These are phyloP conservation scores for Peltaster fructicola DNA, from an alignment of 2,329 filamentous ascomycete species.

Conservation along the genomic window DNA sequence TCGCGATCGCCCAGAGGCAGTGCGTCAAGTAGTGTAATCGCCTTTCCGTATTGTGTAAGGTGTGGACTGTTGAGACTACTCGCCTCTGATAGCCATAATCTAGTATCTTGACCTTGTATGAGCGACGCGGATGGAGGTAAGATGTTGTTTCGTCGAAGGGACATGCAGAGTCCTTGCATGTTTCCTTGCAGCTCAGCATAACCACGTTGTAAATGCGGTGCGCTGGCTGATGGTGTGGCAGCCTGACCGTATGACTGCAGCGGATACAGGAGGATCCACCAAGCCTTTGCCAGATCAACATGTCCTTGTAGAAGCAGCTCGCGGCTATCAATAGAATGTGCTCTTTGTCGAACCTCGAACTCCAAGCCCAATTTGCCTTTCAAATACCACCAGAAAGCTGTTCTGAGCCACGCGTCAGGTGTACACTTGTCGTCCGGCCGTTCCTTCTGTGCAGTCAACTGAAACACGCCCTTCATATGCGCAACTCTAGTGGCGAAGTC, in stretches of 20 bases:
- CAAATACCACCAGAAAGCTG: slow-evolving; percentile 78
- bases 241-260: slow-evolving; percentile 12
- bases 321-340: slow-evolving; percentile 31
- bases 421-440: slow-evolving; percentile 47
- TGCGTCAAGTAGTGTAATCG: slow-evolving; percentile 39
- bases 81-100: slow-evolving; percentile 70
- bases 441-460: slow-evolving; percentile 56
- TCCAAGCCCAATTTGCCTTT: slow-evolving; percentile 65
- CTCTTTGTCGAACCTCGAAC: slow-evolving; percentile 38
- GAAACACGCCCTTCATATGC: slow-evolving; percentile 60
- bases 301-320: slow-evolving; percentile 54
- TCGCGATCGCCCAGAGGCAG: slow-evolving; percentile 60
- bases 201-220: no score
- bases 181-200: no score
- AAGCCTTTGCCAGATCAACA: slow-evolving; percentile 66
- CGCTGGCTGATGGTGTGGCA: slow-evolving; percentile 1
- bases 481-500: slow-evolving; percentile 54
- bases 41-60: slow-evolving; percentile 40
- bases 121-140: slow-evolving; percentile 47
- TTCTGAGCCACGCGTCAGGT: slow-evolving; percentile 43
- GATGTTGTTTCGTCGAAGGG: slow-evolving; percentile 43
- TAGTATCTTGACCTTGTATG: slow-evolving; percentile 63
- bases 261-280: slow-evolving; percentile 50
- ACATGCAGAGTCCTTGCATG: background rate
- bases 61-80: no score